These are phyloP conservation scores for Tolypocladium paradoxum DNA, from an alignment of 2,329 filamentous ascomycete genomes.

Conservation along the genomic window DNA sequence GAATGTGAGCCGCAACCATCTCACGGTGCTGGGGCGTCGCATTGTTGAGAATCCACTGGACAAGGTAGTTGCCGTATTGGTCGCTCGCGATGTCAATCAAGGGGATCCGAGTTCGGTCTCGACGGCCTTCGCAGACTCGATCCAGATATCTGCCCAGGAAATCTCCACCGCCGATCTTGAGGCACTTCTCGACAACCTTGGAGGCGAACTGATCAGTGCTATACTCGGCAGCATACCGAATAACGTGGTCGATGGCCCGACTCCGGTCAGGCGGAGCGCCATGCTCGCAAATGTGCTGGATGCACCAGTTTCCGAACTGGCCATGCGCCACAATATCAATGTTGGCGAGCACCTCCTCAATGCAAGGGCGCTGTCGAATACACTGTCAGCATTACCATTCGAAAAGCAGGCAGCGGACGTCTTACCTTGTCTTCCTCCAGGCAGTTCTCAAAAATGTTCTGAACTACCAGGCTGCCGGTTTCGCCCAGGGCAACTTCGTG, in stretches of 20 bases:
- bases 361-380: slow-evolving; percentile 70
- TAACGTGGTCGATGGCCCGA: slow-evolving; percentile 89
- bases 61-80: slow-evolving; percentile 96
- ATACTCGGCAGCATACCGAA: slow-evolving; percentile 87
- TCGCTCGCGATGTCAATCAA: slow-evolving; percentile 97
- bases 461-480: slow-evolving; percentile 93
- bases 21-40: slow-evolving; percentile 82
- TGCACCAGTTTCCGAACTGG: slow-evolving; percentile 99
- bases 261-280: slow-evolving; percentile 83
- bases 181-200: slow-evolving; percentile 97
- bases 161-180: slow-evolving; percentile 87
- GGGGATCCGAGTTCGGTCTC: slow-evolving; percentile 87
- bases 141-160: slow-evolving; percentile 90
- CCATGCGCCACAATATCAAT: slow-evolving; percentile 96
- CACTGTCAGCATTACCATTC: slow-evolving; percentile 5
- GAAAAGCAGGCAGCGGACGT: not conserved
- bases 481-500: slow-evolving; percentile 95
- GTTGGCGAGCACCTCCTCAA: slow-evolving; percentile 89
- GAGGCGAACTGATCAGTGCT: slow-evolving; percentile 99
- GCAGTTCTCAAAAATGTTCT: slow-evolving; percentile 99
- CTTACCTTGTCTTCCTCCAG: slow-evolving; percentile 93
- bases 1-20: slow-evolving; percentile 84
- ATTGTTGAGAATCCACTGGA: slow-evolving; percentile 93
- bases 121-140: slow-evolving; percentile 82
- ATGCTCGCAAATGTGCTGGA: slow-evolving; percentile 98